phyloP scores from a whole-genome alignment of 768 basidiomycete species.

The Phylloporus rhodoxanthus region DNA sequence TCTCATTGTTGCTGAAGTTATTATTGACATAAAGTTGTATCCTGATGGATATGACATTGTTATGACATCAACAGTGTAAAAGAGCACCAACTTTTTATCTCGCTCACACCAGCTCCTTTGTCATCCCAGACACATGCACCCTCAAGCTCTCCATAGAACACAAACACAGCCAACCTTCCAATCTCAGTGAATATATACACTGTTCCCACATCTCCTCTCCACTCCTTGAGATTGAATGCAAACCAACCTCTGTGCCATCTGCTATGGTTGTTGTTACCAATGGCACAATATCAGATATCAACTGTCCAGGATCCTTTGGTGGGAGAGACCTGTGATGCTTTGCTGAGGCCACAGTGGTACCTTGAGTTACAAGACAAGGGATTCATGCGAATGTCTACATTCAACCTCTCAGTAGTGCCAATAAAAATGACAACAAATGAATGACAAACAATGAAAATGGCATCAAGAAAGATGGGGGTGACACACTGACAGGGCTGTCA shows the following conservation, averaged over 20 bases:
- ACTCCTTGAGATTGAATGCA: conserved; percentile 62
- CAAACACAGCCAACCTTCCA: conserved; percentile 36
- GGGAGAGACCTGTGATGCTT: conserved; percentile 55
- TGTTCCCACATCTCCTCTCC: conserved; percentile 76
- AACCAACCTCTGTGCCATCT: conserved; percentile 62
- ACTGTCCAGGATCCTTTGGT: conserved; percentile 80
- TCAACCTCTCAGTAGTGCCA: conserved; percentile 38
- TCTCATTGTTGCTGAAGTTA: conserved; percentile 74
- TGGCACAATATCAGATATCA: conserved; percentile 70
- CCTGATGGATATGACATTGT: conserved; percentile 64
- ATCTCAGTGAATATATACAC: conserved; percentile 60
- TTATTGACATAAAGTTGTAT: conserved; percentile 78
- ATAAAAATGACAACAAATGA: conserved; percentile 2
- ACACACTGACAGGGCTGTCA: conserved; percentile 1
- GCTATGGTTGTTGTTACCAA: conserved; percentile 72
- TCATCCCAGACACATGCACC: conserved; percentile 3
- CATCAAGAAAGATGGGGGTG: conserved; percentile 8
- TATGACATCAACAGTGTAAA: conserved; percentile 40
- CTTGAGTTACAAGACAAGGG: conserved; percentile 55
- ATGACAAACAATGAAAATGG: conserved; percentile 1
- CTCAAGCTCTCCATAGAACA: not conserved
- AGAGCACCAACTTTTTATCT: conserved; percentile 34
- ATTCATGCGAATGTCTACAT: conserved; percentile 52
- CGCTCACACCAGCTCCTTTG: conserved; percentile 20
- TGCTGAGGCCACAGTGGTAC: conserved; percentile 69